Base-by-base conservation (phyloP, 1,139 yeast genomes). In the Debaryomyces subglobosus region DNA sequence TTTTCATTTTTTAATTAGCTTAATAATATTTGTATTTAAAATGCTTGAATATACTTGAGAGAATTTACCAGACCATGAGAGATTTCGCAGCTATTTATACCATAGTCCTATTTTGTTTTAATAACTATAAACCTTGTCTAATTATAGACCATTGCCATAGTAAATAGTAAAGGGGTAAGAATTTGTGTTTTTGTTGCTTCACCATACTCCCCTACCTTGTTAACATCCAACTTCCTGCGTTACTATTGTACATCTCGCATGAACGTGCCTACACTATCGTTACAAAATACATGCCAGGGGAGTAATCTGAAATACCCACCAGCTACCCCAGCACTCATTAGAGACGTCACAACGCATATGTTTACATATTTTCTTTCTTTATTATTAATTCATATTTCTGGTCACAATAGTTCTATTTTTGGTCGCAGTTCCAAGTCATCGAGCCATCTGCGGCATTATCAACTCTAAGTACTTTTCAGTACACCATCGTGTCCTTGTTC, bases 1-100 rank as follows among this genome's bases (percentile, higher is more conserved):
- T 53, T 55, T 57, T 61, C 65, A 61, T 62, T 53, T 37, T 46
- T 39, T 20, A 37, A 23, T 39, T 21, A 21, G 24, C 24, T 21
- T 21, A 21, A 5, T 21, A 21, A 5, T 21, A 21, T 21, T 21
- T 21, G 24, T 21, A 21, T 3, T 21, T 21, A 2, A 8, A 21
- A 35, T 20, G 13, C 15, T 34, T 12, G 21, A 9, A n/a, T 12
- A 12, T n/a, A 4, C 30, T n/a, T 4, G 30, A 27, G 30, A 27
- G 30, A 27, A 12, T 27, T 27, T 5, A 25, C 24, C 20, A 20
- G 3, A 18, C 5, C 16, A n/a, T 20, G 6, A 12, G n/a, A 6
- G 23, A 35, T 35, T 35, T 20, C 15, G 25, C 38, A 35, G 38
- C 38, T 21, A 16, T 35, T 35, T 35, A 27, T 27, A 27, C 30